Conservation (phyloP, 1,284 basidiomycete genomes). For the Mycena citricolor region DNA sequence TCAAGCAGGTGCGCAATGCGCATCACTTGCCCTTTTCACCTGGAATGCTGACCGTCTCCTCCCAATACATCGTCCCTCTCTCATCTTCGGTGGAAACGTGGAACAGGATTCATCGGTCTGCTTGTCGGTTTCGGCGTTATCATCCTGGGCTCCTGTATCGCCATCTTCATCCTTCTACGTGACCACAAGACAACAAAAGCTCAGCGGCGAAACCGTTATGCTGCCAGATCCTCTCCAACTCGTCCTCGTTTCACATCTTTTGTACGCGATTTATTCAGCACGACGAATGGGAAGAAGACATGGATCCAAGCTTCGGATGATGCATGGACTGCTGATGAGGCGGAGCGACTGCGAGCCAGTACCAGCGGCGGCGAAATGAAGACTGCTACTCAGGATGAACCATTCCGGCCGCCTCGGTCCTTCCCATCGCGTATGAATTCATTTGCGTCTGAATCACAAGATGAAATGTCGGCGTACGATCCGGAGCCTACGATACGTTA, state of each 20-base stretch:
- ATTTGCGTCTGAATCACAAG: background rate
- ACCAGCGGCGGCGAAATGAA: background rate
- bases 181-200: slow-evolving; percentile 16
- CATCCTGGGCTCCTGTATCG: slow-evolving; percentile 12
- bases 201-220: no score
- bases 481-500: background rate
- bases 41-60: background rate
- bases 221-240: no score
- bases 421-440: slow-evolving; percentile 6
- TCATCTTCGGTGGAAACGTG: no score
- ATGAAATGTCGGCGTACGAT: background rate
- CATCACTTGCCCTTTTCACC: background rate
- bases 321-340: slow-evolving; percentile 22
- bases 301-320: slow-evolving; percentile 23
- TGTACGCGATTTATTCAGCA: no score
- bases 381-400: no score
- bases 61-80: no score
- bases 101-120: slow-evolving; percentile 14
- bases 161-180: slow-evolving; percentile 14
- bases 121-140: slow-evolving; percentile 14
- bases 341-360: slow-evolving; percentile 9
- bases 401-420: slow-evolving; percentile 16
- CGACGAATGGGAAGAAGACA: no score
- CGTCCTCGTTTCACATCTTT: no score
- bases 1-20: slow-evolving; percentile 9